Evolutionary conservation across 163 green algal genomes (phyloP).

Genomic region (Chloroidium sp.): DNA sequence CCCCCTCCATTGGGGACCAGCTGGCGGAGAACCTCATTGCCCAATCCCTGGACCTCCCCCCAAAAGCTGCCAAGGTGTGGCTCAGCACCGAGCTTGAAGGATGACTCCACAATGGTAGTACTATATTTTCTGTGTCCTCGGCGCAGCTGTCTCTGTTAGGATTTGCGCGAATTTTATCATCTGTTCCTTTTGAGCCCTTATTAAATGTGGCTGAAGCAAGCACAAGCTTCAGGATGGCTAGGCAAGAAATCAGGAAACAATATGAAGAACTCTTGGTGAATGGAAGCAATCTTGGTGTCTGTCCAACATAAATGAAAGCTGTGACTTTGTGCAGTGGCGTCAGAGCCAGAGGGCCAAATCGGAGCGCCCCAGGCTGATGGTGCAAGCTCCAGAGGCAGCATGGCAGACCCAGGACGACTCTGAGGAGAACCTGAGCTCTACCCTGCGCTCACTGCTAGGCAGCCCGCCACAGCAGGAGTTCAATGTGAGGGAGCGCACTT

Average conservation of each 20-base stretch:
- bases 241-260: not conserved
- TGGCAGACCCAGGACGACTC: not conserved
- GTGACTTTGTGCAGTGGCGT: conserved; percentile 16
- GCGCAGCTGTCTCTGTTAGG: not conserved
- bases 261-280: too few species aligned
- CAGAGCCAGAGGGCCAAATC: conserved; percentile 8
- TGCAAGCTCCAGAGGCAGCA: conserved; percentile 7
- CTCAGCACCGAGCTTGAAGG: not conserved
- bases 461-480: conserved; percentile 2
- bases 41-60: conserved; percentile 68
- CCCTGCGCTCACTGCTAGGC: not conserved
- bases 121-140: not conserved
- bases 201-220: not conserved
- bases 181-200: too few species aligned
- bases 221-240: not conserved
- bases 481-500: conserved; percentile 19
- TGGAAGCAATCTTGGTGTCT: too few species aligned
- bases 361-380: conserved; percentile 15
- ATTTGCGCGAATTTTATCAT: too few species aligned
- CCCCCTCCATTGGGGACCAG: conserved; percentile 23
- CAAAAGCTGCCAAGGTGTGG: conserved; percentile 26
- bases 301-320: too few species aligned
- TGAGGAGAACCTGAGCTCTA: not conserved
- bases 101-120: not conserved
- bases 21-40: conserved; percentile 60